These are phyloP conservation scores for Nitzschia palea DNA, from an alignment of 108 stramenopile species.

Conservation along the genomic window DNA sequence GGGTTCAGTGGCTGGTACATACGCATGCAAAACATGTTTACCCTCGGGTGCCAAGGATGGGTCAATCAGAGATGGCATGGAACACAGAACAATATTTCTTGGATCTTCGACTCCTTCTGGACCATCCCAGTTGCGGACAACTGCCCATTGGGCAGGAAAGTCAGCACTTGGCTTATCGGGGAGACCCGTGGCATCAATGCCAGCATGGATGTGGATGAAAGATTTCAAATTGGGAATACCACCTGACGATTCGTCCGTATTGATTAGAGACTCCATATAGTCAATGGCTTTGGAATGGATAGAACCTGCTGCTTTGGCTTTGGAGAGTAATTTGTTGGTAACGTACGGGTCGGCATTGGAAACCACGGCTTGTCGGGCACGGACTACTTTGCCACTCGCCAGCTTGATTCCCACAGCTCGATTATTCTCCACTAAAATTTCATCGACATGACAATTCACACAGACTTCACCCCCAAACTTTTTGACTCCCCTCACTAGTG, in stretches of 20 bases:
- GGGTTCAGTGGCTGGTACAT: conserved; percentile 89
- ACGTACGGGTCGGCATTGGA: conserved; percentile 87
- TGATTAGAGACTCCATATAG: conserved; percentile 51
- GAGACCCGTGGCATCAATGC: conserved; percentile 84
- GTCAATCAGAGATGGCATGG: conserved; percentile 85
- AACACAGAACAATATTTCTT: conserved; percentile 84
- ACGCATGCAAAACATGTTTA: conserved; percentile 92
- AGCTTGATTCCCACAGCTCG: conserved; percentile 75
- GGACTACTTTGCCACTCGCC: conserved; percentile 59
- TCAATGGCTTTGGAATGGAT: conserved; percentile 49
- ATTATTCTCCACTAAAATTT: conserved; percentile 84
- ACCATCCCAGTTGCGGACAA: conserved; percentile 84
- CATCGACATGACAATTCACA: conserved; percentile 69
- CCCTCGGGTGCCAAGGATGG: conserved; percentile 83
- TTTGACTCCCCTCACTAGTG: conserved; percentile 85
- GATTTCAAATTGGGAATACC: conserved; percentile 71
- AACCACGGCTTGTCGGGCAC: conserved; percentile 82
- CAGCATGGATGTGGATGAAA: conserved; percentile 94
- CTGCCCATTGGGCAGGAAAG: conserved; percentile 95
- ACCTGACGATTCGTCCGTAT: conserved; percentile 55
- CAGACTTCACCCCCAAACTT: conserved; percentile 61
- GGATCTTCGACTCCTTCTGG: conserved; percentile 81
- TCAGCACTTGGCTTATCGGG: conserved; percentile 64
- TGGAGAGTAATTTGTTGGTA: conserved; percentile 66
- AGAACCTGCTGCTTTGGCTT: conserved; percentile 30